These are phyloP conservation scores for Phialophora chinensis DNA, from an alignment of 2,329 filamentous ascomycete species.

Conservation along the genomic window DNA sequence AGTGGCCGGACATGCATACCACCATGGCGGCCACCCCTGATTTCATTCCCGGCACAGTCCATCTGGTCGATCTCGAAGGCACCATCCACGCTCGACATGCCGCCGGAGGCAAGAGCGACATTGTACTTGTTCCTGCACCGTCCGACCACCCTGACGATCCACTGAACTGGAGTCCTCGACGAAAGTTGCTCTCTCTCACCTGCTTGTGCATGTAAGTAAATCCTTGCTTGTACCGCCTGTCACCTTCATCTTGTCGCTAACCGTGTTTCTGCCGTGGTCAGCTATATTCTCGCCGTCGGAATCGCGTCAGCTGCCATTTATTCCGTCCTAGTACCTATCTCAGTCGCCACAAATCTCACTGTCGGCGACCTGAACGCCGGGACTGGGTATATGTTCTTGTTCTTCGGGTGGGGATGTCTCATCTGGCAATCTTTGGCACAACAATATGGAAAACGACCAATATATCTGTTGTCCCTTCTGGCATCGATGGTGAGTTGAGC, in stretches of 20 bases:
- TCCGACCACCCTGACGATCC: slow-evolving; percentile 49
- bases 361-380: slow-evolving; percentile 54
- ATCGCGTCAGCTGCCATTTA: slow-evolving; percentile 44
- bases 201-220: slow-evolving; percentile 44
- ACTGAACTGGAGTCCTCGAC: slow-evolving; percentile 45
- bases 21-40: neutral
- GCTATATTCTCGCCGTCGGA: slow-evolving; percentile 46
- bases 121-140: slow-evolving; percentile 46
- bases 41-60: slow-evolving; percentile 46
- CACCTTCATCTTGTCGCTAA: neutral
- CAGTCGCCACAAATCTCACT: slow-evolving; percentile 50
- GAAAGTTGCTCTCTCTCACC: slow-evolving; percentile 44
- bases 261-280: slow-evolving; percentile 39
- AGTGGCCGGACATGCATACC: neutral
- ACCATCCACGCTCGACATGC: slow-evolving; percentile 37
- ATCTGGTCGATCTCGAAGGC: slow-evolving; percentile 44
- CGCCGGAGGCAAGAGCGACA: slow-evolving; percentile 35
- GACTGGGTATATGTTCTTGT: slow-evolving; percentile 50
- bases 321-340: slow-evolving; percentile 47
- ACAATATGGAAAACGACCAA: slow-evolving; percentile 48
- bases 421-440: slow-evolving; percentile 57
- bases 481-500: slow-evolving; percentile 32
- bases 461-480: slow-evolving; percentile 41
- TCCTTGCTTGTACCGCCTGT: slow-evolving; percentile 44
- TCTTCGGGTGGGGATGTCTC: slow-evolving; percentile 51